These are phyloP conservation scores for Alternaria sp. DNA, from an alignment of 2,329 filamentous ascomycete genomes.

Conservation along the genomic window DNA sequence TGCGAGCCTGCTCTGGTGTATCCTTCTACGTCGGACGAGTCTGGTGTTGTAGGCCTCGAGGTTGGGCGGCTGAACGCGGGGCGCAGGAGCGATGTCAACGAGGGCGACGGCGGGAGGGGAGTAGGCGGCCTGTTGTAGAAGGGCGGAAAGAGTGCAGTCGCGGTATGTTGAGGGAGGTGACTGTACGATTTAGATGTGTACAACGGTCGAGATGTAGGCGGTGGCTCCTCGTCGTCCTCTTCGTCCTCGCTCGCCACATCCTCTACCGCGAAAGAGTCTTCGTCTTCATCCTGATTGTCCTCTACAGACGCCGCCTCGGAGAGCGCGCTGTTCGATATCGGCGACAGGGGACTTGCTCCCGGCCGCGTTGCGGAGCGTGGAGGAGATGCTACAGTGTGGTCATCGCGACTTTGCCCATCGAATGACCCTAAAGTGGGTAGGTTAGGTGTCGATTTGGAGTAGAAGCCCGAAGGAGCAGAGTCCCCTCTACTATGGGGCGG, in stretches of 20 bases:
- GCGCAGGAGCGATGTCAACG: slow-evolving; percentile 87
- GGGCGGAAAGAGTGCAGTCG: slow-evolving; percentile 70
- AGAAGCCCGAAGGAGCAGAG: slow-evolving; percentile 50
- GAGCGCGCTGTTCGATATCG: slow-evolving; percentile 34
- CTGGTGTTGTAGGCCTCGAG: slow-evolving; percentile 91
- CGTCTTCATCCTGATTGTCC: slow-evolving; percentile 25
- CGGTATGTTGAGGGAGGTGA: slow-evolving; percentile 51
- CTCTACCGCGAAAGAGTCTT: slow-evolving; percentile 28
- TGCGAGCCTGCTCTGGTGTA: slow-evolving; percentile 18
- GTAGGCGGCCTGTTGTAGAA: slow-evolving; percentile 99
- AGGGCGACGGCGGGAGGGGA: slow-evolving; percentile 89
- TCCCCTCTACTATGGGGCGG: slow-evolving; percentile 55
- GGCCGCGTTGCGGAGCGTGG: slow-evolving; percentile 16
- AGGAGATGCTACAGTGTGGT: slow-evolving; percentile 6
- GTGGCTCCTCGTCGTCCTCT: slow-evolving; percentile 14
- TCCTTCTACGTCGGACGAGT: slow-evolving; percentile 84
- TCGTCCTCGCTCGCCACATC: slow-evolving; percentile 31
- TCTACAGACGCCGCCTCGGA: slow-evolving; percentile 49
- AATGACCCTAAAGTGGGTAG: slow-evolving; percentile 53
- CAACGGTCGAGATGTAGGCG: slow-evolving; percentile 45
- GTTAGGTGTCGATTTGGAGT: slow-evolving; percentile 59
- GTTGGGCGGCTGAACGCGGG: slow-evolving; percentile 64
- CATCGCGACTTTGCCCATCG: slow-evolving; percentile 18
- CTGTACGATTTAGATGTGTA: slow-evolving; percentile 56
- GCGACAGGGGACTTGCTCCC: slow-evolving; percentile 28